Evolutionary conservation across 768 basidiomycete genomes (phyloP), one percentile per base, ranked within the genome.

Genomic region (Boletus sensibilis): DNA sequence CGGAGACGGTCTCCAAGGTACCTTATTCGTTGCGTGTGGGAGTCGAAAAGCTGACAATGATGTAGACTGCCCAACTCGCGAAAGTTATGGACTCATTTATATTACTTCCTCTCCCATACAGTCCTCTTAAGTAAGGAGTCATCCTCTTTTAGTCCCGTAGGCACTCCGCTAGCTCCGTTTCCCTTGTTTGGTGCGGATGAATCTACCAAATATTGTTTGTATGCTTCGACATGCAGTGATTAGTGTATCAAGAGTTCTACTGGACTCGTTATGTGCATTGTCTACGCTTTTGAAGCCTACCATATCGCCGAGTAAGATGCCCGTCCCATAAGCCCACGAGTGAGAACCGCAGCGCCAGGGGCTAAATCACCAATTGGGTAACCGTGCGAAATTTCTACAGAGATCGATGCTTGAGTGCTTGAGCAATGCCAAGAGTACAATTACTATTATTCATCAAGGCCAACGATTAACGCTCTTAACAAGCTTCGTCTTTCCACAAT

Each of bases 1-100:
- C 90, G 42, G 91, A 92, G 72, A 96, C 94, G 0, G 94, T 96
- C 34, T 86, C 87, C 58, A 93, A 95, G 86, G 94, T 86, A 62
- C 9, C 5, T 47, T 37, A 31, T 52, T 50, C 9, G 60, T 78
- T 63, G 33, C 13, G 37, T n/a, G 16, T 37, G n/a, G 25, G 29
- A 43, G 23, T 31, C 21, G 21, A 10, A 41, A 49, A 33, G 20
- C 51, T 52, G 39, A 63, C 49, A 42, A 51, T 38, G 34, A 38
- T 45, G 55, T 72, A 98, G 94, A 99, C 97, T 4, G 82, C 94
- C 34, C 90, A 94, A 69, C 78, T 96, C 46, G 84, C 94, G 7
- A 86, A 82, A 66, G 76, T 76, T 16, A 98, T 98, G 96, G 89
- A 94, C 71, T 84, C 89, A 9, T 84, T 87, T 62, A 89, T 99